Conservation (phyloP, 2,329 filamentous ascomycete species). For the Leptoxyphium fumago region DNA sequence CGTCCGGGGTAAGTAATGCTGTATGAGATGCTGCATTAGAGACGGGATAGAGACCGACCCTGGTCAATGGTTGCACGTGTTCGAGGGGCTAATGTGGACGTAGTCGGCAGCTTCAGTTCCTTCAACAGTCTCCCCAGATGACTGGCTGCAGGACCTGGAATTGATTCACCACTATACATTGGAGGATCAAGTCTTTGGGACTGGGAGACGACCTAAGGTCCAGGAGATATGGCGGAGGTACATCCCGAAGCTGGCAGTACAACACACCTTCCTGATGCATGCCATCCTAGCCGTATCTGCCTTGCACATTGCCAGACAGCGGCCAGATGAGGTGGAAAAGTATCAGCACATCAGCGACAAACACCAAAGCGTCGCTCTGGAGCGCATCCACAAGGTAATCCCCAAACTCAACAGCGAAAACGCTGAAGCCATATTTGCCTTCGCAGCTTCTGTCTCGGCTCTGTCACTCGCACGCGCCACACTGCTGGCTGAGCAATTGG, state of each 20-base stretch:
- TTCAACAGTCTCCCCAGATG: not conserved
- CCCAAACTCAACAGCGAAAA: slow-evolving; percentile 8
- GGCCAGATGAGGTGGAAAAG: slow-evolving; percentile 5
- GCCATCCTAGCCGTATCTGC: slow-evolving; percentile 15
- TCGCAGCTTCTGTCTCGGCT: slow-evolving; percentile 6
- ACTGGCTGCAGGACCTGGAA: slow-evolving; percentile 16
- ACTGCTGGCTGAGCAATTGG: slow-evolving; percentile 4
- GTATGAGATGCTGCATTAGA: not conserved
- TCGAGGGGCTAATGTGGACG: too few relatives aligned
- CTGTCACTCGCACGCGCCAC: slow-evolving; percentile 3
- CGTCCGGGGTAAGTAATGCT: not conserved
- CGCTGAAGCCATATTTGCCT: slow-evolving; percentile 10
- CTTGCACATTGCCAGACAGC: slow-evolving; percentile 10
- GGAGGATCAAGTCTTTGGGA: not conserved
- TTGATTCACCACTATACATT: slow-evolving; percentile 13
- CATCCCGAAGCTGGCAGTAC: slow-evolving; percentile 8
- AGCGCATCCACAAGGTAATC: slow-evolving; percentile 9
- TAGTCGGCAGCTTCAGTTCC: too few relatives aligned
- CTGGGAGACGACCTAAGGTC: not conserved
- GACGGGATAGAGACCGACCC: too few relatives aligned
- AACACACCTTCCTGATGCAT: slow-evolving; percentile 12
- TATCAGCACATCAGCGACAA: slow-evolving; percentile 11
- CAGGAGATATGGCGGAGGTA: slow-evolving; percentile 10
- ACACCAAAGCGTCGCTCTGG: slow-evolving; percentile 12
- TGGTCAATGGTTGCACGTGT: too few relatives aligned